Evolutionary conservation across 176 grass and related monocot genomes (phyloP).

Genomic region (Triticum urartu): DNA sequence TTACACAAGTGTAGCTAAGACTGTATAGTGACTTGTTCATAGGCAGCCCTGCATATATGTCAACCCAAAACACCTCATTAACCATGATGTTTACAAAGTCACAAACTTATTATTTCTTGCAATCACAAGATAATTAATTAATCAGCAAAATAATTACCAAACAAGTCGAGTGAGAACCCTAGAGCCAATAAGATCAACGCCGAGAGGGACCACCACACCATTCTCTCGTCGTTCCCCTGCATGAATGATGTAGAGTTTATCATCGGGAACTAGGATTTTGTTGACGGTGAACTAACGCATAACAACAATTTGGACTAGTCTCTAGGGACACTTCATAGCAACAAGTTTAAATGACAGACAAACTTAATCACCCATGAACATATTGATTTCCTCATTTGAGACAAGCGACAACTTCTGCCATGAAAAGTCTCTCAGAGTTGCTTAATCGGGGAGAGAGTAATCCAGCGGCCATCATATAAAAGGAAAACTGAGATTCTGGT

Average conservation of each 20-base stretch:
- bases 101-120: not conserved
- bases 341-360: not conserved
- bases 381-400: not conserved
- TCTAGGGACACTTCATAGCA: not conserved
- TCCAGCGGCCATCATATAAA: not conserved
- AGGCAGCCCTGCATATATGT: conserved; percentile 38
- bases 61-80: not conserved
- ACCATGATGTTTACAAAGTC: not conserved
- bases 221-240: conserved; percentile 58
- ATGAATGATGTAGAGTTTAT: not conserved
- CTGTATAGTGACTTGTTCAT: conserved; percentile 86
- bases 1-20: conserved; percentile 70
- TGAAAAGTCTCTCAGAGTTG: not conserved
- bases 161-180: conserved; percentile 57
- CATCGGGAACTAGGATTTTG: not conserved
- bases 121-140: not conserved
- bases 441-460: not conserved
- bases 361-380: not conserved
- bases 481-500: not conserved
- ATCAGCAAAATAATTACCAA: conserved; percentile 38
- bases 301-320: not conserved
- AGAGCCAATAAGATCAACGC: conserved; percentile 52
- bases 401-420: not conserved
- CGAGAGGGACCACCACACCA: conserved; percentile 53
- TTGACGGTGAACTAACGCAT: not conserved